A percentile compares a stretch with the other conserved stretches of the same genome.
Evolutionary conservation across 129 eudicot species (phyloP).

Genomic region (Artemisia argyi): DNA sequence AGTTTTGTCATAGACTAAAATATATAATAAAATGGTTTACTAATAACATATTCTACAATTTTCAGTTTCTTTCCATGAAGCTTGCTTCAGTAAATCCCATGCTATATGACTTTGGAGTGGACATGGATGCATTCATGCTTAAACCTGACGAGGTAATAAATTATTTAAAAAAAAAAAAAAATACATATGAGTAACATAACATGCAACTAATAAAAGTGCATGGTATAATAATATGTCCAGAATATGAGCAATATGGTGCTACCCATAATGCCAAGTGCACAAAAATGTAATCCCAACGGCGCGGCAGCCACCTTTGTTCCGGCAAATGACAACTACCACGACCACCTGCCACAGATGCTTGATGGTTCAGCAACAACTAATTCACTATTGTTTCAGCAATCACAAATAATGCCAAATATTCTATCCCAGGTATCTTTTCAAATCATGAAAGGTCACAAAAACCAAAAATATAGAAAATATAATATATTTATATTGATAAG

Average conservation of each 20-base stretch:
- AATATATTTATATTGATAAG: neutral
- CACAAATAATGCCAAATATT: conserved; percentile 46
- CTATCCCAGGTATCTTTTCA: conserved; percentile 54
- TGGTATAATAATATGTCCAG: conserved; percentile 35
- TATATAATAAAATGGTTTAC: neutral
- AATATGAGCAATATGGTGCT: conserved; percentile 53
- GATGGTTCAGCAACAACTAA: conserved; percentile 40
- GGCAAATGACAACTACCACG: conserved; percentile 34
- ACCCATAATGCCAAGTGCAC: conserved; percentile 43
- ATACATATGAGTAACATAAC: too few relatives aligned
- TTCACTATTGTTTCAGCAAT: conserved; percentile 54
- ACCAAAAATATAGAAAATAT: neutral
- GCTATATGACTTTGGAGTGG: conserved; percentile 78
- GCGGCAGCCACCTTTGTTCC: conserved; percentile 41
- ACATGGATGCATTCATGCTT: conserved; percentile 62
- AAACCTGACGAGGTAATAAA: conserved; percentile 70
- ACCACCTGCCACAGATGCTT: conserved; percentile 32
- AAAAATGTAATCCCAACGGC: conserved; percentile 37
- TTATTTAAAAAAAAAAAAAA: neutral
- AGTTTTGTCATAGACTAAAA: neutral
- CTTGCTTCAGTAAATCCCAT: conserved; percentile 84
- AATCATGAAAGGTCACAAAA: conserved; percentile 28
- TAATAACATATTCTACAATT: neutral
- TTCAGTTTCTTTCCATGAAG: conserved; percentile 90
- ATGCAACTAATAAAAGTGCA: neutral